Evolutionary conservation across 2,329 filamentous ascomycete genomes (phyloP), one percentile per base, ranked within the genome.

Genomic region (Dactylellina sp.): DNA sequence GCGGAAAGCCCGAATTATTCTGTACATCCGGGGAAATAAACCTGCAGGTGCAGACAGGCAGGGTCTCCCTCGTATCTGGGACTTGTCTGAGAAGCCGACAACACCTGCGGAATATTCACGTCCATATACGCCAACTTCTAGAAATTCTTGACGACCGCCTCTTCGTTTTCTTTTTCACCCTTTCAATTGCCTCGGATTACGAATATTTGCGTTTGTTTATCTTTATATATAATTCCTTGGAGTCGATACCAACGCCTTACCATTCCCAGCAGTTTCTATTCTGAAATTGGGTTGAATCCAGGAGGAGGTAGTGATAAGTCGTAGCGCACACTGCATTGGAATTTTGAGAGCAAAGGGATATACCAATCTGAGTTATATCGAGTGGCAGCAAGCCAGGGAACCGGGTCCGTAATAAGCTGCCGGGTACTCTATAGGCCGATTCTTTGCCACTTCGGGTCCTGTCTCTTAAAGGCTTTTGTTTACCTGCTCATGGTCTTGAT

Each of bases 261-360:
- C 70, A 64, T 65, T 74, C 52, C 61, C 47, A 62, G 70, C 50
- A 66, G 42, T 66, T 61, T 74, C 35, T 57, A 16, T n/a, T 37
- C 70, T 74, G 61, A 74, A 74, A 74, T 74, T 74, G 61, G 61
- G n/a, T 61, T 47, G 50, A 74, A 74, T 74, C 70, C 70, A 74
- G 70, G 70, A 74, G 60, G 37, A 60, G 52, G 70, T 59, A 52
- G 59, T 61, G 60, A 74, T 74, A 74, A 74, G 61, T 74, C 64
- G 59, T 50, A 55, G 49, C 35, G 44, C 44, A 63, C 57, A 24
- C 20, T 37, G 50, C 60, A 64, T 53, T 66, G 70, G 70, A 74
- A 74, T 74, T 50, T 55, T 62, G 56, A 37, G 61, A 74, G 56
- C 61, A 57, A 66, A 66, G 70, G 61, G 61, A 74, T 74, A 74